A percentile compares a stretch with the other conserved stretches of the same genome.
These are phyloP conservation scores for Phialemoniopsis sp. DNA, from an alignment of 2,329 filamentous ascomycete genomes.

Conservation along the genomic window DNA sequence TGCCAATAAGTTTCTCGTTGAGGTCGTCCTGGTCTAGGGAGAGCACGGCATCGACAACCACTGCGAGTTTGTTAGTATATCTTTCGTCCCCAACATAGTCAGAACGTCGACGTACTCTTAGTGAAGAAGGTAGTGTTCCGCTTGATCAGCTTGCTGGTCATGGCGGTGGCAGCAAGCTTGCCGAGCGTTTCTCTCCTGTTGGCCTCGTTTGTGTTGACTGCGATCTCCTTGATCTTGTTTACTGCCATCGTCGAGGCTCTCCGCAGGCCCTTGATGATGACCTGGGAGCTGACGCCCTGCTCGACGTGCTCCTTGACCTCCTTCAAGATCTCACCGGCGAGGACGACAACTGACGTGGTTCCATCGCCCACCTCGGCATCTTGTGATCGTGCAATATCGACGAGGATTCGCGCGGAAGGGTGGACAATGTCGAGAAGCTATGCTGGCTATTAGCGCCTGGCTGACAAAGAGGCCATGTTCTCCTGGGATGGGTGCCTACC, in stretches of 20 bases:
- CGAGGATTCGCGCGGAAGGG: constrained; percentile 92
- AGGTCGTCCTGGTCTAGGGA: constrained; percentile 95
- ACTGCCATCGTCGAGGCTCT: constrained; percentile 86
- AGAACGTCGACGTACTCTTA: constrained; percentile 62
- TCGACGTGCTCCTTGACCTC: constrained; percentile 96
- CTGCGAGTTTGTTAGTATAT: constrained; percentile 37
- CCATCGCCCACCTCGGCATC: constrained; percentile 98
- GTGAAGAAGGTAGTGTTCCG: constrained; percentile 96
- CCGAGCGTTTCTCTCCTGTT: constrained; percentile 83
- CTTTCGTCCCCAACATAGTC: background rate
- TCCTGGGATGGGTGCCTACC: constrained; percentile 40
- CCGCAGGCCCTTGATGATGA: constrained; percentile 93
- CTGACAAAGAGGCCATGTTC: background rate
- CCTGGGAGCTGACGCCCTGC: constrained; percentile 94
- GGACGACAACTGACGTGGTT: constrained; percentile 93
- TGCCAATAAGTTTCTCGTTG: constrained; percentile 95
- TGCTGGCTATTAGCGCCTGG: constrained; percentile 4
- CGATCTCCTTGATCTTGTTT: constrained; percentile 98
- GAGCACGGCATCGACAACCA: constrained; percentile 96
- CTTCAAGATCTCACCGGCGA: constrained; percentile 97
- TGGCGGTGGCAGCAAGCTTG: constrained; percentile 90
- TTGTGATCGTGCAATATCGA: constrained; percentile 97
- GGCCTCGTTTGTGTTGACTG: constrained; percentile 75
- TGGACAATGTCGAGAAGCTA: constrained; percentile 97
- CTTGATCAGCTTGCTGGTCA: constrained; percentile 99